These are phyloP conservation scores for Allomyces macrogynus DNA, from an alignment of 192 early-diverging fungal species.

Conservation along the genomic window DNA sequence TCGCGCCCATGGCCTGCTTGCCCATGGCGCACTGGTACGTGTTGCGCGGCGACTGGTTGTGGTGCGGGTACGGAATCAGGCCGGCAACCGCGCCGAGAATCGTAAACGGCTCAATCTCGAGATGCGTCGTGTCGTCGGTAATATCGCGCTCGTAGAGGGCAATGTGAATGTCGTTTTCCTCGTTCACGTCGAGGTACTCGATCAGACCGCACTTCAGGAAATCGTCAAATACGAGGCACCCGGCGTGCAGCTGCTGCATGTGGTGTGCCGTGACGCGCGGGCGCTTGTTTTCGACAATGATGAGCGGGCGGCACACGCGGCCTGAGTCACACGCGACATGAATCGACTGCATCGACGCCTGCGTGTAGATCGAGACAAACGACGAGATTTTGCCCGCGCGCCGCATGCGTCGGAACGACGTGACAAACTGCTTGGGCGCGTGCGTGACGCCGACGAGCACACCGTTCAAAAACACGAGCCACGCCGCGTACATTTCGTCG, in stretches of 20 bases:
- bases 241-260: conserved; percentile 33
- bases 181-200: conserved; percentile 93
- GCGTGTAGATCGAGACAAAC: conserved; percentile 77
- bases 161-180: conserved; percentile 91
- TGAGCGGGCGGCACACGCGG: conserved; percentile 86
- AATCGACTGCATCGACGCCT: conserved; percentile 59
- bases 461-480: conserved; percentile 86
- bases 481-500: conserved; percentile 65
- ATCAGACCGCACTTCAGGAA: conserved; percentile 74
- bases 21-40: conserved; percentile 99
- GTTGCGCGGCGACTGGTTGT: conserved; percentile 96
- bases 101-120: conserved; percentile 92
- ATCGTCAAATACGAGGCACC: conserved; percentile 64
- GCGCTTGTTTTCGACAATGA: conserved; percentile 69
- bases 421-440: conserved; percentile 61
- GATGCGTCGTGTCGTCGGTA: conserved; percentile 66
- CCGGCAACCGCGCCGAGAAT: conserved; percentile 93
- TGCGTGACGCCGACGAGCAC: conserved; percentile 75
- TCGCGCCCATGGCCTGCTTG: conserved; percentile 97
- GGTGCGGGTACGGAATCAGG: conserved; percentile 93
- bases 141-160: conserved; percentile 76
- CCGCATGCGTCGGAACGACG: conserved; percentile 64
- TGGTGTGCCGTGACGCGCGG: conserved; percentile 42
- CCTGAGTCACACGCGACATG: conserved; percentile 86
- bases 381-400: conserved; percentile 70